Evolutionary conservation across 2,329 filamentous ascomycete species (phyloP).

Genomic region (Neurospora sp.): DNA sequence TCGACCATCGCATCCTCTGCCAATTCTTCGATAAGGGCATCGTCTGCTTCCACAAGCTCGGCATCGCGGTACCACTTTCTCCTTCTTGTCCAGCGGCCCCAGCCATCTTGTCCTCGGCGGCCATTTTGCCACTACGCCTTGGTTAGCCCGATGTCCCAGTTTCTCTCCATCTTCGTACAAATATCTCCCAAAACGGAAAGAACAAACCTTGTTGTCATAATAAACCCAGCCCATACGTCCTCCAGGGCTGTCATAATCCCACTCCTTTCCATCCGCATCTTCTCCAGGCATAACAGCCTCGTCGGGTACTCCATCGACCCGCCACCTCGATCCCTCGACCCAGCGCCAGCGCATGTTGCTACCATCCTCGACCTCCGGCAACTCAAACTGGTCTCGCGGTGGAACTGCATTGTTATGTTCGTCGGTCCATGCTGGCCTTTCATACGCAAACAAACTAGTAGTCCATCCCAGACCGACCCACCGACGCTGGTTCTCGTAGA

Average conservation of each 20-base stretch:
- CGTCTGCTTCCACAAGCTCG: conserved; percentile 70
- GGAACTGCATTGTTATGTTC: conserved; percentile 81
- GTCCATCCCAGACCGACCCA: conserved; percentile 97
- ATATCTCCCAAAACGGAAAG: background rate
- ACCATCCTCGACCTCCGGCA: conserved; percentile 52
- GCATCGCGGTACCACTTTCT: conserved; percentile 96
- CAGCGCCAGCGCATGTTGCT: conserved; percentile 57
- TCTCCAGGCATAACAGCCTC: conserved; percentile 25
- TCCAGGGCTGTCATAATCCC: conserved; percentile 47
- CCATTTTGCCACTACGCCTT: conserved; percentile 72
- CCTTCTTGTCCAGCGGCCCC: conserved; percentile 87
- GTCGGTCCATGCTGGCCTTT: conserved; percentile 87
- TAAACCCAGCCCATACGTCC: conserved; percentile 84
- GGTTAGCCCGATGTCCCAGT: background rate
- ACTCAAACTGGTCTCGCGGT: conserved; percentile 58
- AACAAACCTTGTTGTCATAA: conserved; percentile 83
- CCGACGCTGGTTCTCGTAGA: conserved; percentile 92
- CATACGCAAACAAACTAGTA: conserved; percentile 79
- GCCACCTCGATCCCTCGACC: conserved; percentile 80
- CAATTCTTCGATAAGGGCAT: conserved; percentile 19
- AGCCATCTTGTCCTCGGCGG: conserved; percentile 74
- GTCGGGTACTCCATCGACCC: conserved; percentile 65
- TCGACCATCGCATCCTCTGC: conserved; percentile 13
- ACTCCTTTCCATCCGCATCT: conserved; percentile 28
- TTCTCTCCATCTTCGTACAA: background rate